phyloP scores from a whole-genome alignment of 73 alveolate species.

The Blepharisma japonicum region DNA sequence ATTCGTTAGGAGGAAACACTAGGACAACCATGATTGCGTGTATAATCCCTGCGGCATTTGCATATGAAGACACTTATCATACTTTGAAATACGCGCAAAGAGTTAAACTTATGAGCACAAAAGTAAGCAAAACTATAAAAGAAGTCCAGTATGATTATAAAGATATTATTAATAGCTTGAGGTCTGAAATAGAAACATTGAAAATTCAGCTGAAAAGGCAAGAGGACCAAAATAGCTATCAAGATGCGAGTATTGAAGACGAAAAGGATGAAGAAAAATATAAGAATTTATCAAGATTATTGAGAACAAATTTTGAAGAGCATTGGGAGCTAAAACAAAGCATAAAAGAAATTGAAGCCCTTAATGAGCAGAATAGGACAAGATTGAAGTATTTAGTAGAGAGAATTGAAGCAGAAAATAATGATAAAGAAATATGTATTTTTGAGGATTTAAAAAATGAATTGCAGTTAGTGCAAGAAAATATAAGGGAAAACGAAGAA shows the following conservation, averaged over 20 bases:
- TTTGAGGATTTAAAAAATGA: neutral
- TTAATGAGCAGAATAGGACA: conserved; percentile 23
- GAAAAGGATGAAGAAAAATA: neutral
- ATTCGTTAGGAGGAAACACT: conserved; percentile 87
- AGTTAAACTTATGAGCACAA: conserved; percentile 69
- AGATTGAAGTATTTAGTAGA: conserved; percentile 11
- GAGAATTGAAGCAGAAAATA: neutral
- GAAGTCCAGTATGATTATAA: conserved; percentile 48
- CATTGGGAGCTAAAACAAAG: conserved; percentile 37
- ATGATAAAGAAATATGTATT: conserved; percentile 10
- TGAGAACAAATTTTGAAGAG: conserved; percentile 30
- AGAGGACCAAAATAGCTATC: conserved; percentile 34
- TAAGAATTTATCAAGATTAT: neutral
- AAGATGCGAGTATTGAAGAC: neutral
- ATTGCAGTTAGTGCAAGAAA: conserved; percentile 3
- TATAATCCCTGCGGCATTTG: conserved; percentile 64
- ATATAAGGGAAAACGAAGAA: conserved; percentile 37
- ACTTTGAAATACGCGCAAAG: conserved; percentile 78
- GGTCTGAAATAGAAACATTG: conserved; percentile 56
- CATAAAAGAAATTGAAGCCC: conserved; percentile 32
- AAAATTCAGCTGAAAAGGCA: conserved; percentile 31
- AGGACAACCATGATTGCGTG: conserved; percentile 78
- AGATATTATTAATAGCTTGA: conserved; percentile 64
- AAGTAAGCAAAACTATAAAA: neutral
- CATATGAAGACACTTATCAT: conserved; percentile 73